Evolutionary conservation across 2,329 filamentous ascomycete species (phyloP), one percentile per base, ranked within the genome.

Genomic region (Aspergillus sp.): DNA sequence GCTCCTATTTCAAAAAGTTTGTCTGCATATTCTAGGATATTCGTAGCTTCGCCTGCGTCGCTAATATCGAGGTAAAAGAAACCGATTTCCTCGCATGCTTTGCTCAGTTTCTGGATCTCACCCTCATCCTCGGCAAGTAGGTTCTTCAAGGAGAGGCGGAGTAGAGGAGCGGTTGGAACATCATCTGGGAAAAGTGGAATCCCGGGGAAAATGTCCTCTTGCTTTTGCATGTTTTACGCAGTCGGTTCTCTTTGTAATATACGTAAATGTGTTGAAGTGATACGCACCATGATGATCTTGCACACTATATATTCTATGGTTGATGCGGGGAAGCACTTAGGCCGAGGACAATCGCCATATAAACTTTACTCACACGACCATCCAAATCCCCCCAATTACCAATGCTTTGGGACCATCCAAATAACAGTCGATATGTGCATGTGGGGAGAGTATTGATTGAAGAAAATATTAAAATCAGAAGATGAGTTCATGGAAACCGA

Each of bases 51-150:
- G 2, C 68, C 62, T 1, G 66, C 67, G 48, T 66, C 66, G 21
- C 73, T 69, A 3, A 84, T 68, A 61, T 84, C 80, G 6, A 85
- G 73, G 61, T 85, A 85, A 71, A 84, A 85, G 71, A 85, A 85
- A 1, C 83, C 82, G 1, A 84, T 71, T 3, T 83, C 76, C 41
- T 73, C 70, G n/a, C 73, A 76, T n/a, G 75, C 74, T 35, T 68
- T 56, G 31, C 70, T 74, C 21, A 81, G 70, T 21, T 70, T 68
- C 9, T 68, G 51, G 6, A 67, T 63, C 64, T 79, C 78, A 3
- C 55, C 53, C 4, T 51, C 12, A 41, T 80, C 73, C 40, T 70
- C 64, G 2, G 65, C 64, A 23, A 76, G 61, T 35, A 81, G 70
- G 48, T 75, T 76, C 4, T 56, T 54, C 4, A 79, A 67, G 3